Evolutionary conservation across 192 early-diverging fungal genomes (phyloP), one percentile per base, ranked within the genome.

Genomic region (Chytriomyces confervae): DNA sequence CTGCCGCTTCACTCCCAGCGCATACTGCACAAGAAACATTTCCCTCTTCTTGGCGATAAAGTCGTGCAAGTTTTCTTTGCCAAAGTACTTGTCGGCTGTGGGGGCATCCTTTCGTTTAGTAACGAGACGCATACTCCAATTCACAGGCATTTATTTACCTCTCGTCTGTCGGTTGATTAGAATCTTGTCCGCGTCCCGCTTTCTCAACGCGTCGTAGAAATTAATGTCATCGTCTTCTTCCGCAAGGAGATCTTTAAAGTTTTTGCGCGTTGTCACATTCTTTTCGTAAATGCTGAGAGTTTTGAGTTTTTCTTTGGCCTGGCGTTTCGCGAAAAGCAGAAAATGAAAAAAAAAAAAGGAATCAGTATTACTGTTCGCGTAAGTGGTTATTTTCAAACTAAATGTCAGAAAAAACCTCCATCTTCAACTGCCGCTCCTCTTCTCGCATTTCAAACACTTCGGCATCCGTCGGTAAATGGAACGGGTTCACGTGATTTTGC

Each of bases 1-100:
- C 66, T 88, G 86, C 20, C 85, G 23, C 67, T 89, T 89, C 9
- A 89, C 88, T 5, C 86, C 88, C n/a, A 89, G 80, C 3, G 88
- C 84, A 66, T 88, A 88, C 62, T 89, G 88, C 0, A 89, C 83
- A 23, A 89, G 77, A 67, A 89, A 89, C 88, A 89, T 89, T 79
- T 87, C 86, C 7, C 88, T 80, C 69, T 89, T 89, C 65, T 87
- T 88, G 24, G 83, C 85, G 66, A 89, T 86, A 61, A 89, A 89
- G 61, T 86, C 85, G 53, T 88, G 86, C 46, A 89, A 76, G 67
- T 86, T 87, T 66, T 89, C 88, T 70, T 87, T 88, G 13, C 85
- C 85, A 66, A 87, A 84, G 45, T 88, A 84, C 48, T 85, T 67
- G 62, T 89, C 88, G 51, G 81, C 86, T 86, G 18, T 27, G n/a